Evolutionary conservation across 352 stramenopile genomes (phyloP).

Genomic region (Phytopythium chamaehyphon): DNA sequence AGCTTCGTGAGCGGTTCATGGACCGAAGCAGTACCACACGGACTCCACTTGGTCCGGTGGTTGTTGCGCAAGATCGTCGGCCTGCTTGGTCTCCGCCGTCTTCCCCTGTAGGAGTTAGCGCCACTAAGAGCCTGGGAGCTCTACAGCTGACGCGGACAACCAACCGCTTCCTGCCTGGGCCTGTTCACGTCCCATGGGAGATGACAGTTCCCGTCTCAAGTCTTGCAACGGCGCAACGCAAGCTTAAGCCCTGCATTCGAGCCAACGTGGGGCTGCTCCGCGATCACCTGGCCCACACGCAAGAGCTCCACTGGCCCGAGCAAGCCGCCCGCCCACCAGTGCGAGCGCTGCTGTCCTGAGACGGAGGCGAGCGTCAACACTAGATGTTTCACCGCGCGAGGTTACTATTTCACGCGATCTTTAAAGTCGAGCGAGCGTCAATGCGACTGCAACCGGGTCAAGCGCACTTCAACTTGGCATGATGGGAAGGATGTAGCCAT

Average conservation of each 20-base stretch:
- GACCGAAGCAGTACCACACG: conserved; percentile 5
- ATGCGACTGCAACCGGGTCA: background rate
- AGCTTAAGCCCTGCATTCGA: conserved; percentile 53
- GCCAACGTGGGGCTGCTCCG: conserved; percentile 51
- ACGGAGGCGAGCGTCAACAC: background rate
- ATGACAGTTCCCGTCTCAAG: conserved; percentile 45
- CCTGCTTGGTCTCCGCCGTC: background rate
- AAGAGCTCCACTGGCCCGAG: conserved; percentile 49
- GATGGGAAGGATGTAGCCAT: too few relatives aligned
- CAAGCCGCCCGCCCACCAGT: conserved; percentile 21
- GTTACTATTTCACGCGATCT: too few relatives aligned
- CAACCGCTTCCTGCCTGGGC: conserved; percentile 25
- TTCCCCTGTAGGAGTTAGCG: background rate
- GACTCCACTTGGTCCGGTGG: conserved; percentile 21
- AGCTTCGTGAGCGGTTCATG: conserved; percentile 23
- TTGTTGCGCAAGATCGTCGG: conserved; percentile 21
- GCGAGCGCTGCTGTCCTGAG: conserved; percentile 6
- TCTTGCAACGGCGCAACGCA: conserved; percentile 30
- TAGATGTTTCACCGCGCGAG: too few relatives aligned
- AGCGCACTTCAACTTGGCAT: too few relatives aligned
- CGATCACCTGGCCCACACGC: conserved; percentile 53
- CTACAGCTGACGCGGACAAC: conserved; percentile 1
- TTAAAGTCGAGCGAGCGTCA: too few relatives aligned
- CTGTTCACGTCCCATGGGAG: conserved; percentile 65
- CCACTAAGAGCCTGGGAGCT: background rate